Evolutionary conservation across 345 rosid species (phyloP).

Genomic region (Theobroma cacao): DNA sequence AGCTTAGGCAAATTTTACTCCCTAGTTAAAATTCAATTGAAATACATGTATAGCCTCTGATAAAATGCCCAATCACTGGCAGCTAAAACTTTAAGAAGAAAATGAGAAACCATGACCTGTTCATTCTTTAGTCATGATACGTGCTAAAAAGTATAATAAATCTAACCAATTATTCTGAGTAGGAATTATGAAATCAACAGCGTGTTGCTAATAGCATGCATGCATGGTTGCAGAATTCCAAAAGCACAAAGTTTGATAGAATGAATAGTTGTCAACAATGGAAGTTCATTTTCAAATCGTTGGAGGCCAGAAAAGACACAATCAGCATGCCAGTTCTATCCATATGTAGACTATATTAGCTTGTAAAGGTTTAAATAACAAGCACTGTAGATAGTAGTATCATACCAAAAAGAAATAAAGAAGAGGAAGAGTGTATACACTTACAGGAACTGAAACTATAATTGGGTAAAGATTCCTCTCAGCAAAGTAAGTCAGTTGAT

Average conservation of each 20-base stretch:
- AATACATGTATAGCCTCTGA: neutral
- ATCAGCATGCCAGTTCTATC: neutral
- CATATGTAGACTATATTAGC: neutral
- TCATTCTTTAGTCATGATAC: neutral
- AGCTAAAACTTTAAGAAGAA: neutral
- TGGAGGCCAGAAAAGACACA: neutral
- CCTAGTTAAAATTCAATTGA: neutral
- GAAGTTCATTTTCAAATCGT: neutral
- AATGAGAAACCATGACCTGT: neutral
- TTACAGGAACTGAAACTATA: slow-evolving; percentile 88
- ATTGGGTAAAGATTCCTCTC: slow-evolving; percentile 87
- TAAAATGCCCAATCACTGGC: neutral
- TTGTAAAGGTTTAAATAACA: neutral
- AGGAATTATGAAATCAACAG: neutral
- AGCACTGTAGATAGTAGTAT: neutral
- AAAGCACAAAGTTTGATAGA: neutral
- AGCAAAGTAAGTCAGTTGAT: slow-evolving; percentile 90
- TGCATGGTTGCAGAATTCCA: neutral
- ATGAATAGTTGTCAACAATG: neutral
- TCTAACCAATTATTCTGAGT: neutral
- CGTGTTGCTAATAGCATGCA: neutral
- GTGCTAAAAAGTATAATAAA: neutral
- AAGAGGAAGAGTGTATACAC: slow-evolving; percentile 19
- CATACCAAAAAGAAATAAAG: neutral
- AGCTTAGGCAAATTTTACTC: neutral